Evolutionary conservation across 352 stramenopile species (phyloP).

Genomic region (Globisporangium middletonii): DNA sequence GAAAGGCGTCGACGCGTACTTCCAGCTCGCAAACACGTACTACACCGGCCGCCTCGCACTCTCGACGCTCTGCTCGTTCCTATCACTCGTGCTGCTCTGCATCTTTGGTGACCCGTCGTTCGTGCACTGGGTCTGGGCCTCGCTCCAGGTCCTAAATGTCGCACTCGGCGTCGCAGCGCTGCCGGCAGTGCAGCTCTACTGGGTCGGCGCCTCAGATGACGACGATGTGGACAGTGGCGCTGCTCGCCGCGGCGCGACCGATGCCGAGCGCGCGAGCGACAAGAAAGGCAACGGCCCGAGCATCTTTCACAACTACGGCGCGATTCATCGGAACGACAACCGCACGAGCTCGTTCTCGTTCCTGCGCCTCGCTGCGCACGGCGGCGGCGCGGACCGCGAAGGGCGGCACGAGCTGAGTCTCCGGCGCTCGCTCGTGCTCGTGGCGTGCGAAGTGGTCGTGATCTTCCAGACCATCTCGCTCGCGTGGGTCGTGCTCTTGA

Average conservation of each 20-base stretch:
- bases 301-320: slow-evolving; percentile 14
- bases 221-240: not conserved
- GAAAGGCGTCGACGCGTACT: slow-evolving; percentile 33
- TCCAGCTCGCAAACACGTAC: slow-evolving; percentile 70
- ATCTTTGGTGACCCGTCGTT: slow-evolving; percentile 23
- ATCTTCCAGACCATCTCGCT: slow-evolving; percentile 53
- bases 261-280: slow-evolving; percentile 1
- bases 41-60: slow-evolving; percentile 50
- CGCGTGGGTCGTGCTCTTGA: slow-evolving; percentile 38
- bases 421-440: slow-evolving; percentile 43
- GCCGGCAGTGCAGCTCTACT: slow-evolving; percentile 40
- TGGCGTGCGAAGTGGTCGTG: slow-evolving; percentile 60
- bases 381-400: slow-evolving; percentile 24
- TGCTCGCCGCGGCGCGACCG: not conserved
- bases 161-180: slow-evolving; percentile 49
- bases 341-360: slow-evolving; percentile 45
- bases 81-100: slow-evolving; percentile 36
- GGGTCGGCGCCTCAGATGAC: slow-evolving; percentile 2
- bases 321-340: slow-evolving; percentile 17
- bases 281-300: slow-evolving; percentile 1
- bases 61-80: slow-evolving; percentile 38
- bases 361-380: slow-evolving; percentile 39
- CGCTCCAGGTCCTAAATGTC: slow-evolving; percentile 49
- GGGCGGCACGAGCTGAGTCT: slow-evolving; percentile 31
- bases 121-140: slow-evolving; percentile 40